Percentiles rank a stretch among this genome's conserved stretches.
Evolutionary conservation across 148 eudicot species (phyloP).

Genomic region (Cornus controversa): DNA sequence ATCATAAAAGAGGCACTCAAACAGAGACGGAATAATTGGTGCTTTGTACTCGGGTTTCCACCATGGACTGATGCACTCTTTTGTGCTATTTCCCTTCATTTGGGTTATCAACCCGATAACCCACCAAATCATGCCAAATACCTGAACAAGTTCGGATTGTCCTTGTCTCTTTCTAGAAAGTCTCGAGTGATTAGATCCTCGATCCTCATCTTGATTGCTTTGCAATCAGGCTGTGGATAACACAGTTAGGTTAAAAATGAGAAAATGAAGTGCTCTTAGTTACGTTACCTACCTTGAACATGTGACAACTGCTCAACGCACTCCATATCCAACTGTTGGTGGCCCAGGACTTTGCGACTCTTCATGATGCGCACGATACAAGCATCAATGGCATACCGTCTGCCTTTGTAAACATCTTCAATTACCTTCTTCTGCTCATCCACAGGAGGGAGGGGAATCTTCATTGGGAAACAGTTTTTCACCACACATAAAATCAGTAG

Average conservation of each 20-base stretch:
- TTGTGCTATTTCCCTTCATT: not conserved
- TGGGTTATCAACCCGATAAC: not conserved
- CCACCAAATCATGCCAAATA: constrained; percentile 48
- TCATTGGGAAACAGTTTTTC: constrained; percentile 5
- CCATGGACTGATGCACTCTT: not conserved
- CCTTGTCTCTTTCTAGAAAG: constrained; percentile 51
- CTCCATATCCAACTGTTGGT: constrained; percentile 50
- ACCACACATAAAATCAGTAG: not conserved
- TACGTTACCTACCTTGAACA: constrained; percentile 47
- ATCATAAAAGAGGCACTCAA: not conserved
- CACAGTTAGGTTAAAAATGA: not conserved
- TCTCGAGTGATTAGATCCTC: constrained; percentile 55
- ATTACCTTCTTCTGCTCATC: constrained; percentile 54
- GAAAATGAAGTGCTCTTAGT: not conserved
- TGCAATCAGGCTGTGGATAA: constrained; percentile 31
- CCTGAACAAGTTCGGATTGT: constrained; percentile 45
- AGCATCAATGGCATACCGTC: constrained; percentile 52
- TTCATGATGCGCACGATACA: constrained; percentile 52
- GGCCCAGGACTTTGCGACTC: constrained; percentile 47
- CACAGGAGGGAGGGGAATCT: constrained; percentile 53
- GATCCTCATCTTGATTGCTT: constrained; percentile 53
- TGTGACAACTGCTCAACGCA: constrained; percentile 49
- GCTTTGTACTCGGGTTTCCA: not conserved
- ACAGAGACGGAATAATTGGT: not conserved
- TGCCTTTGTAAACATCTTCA: constrained; percentile 50